These are phyloP conservation scores for Aspergillus asperescens DNA, from an alignment of 495 filamentous ascomycete species.

Conservation along the genomic window DNA sequence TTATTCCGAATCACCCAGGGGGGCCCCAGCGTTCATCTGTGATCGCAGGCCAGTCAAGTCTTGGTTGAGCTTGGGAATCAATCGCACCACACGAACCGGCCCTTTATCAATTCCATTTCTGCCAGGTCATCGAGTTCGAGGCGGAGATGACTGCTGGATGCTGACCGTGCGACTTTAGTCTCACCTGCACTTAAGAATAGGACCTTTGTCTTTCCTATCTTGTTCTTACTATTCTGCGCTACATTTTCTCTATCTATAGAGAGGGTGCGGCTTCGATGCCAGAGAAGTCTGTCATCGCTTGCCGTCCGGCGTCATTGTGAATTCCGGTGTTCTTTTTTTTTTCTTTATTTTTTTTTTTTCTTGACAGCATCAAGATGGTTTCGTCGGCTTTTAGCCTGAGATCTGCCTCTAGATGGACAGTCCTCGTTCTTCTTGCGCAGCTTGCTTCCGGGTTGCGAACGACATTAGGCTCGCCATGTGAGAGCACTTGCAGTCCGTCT, in stretches of 20 bases:
- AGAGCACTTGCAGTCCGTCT: constrained; percentile 42
- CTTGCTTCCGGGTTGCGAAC: constrained; percentile 27
- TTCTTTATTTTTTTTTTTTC: not conserved
- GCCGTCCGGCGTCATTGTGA: not conserved
- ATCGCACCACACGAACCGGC: constrained; percentile 3
- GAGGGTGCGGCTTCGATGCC: not conserved
- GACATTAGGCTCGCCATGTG: constrained; percentile 51
- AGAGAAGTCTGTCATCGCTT: not conserved
- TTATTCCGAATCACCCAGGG: too few species aligned
- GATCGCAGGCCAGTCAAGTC: not conserved
- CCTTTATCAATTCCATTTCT: constrained; percentile 7
- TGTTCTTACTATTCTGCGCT: not conserved
- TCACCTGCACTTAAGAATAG: not conserved
- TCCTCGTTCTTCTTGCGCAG: constrained; percentile 18
- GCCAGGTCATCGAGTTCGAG: not conserved
- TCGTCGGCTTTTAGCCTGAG: constrained; percentile 4
- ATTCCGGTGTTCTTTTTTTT: not conserved
- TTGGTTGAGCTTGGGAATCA: not conserved
- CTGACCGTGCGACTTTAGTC: constrained; percentile 5
- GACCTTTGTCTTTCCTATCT: not conserved
- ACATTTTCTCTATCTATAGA: not conserved
- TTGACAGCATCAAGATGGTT: constrained; percentile 10
- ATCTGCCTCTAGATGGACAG: constrained; percentile 16
- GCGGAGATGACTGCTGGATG: constrained; percentile 1
- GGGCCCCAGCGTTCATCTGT: constrained; percentile 11